Conservation (phyloP, 371 early-diverging fungal species). For the Basidiobolus meristosporus region DNA sequence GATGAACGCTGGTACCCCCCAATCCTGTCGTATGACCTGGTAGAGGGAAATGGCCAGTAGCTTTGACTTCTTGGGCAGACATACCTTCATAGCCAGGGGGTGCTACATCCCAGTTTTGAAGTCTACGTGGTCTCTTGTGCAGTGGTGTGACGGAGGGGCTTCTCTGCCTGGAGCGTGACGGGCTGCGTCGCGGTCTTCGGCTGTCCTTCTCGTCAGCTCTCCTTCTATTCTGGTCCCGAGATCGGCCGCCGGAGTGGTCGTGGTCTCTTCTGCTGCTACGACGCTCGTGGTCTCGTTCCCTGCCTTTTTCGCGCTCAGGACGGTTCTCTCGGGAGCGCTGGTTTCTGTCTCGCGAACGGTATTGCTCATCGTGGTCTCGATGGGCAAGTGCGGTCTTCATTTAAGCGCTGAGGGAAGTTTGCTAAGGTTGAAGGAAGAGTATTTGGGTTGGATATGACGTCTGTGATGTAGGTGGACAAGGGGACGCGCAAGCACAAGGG, state of each 20-base stretch:
- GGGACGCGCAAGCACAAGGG: no score
- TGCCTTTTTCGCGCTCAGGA: constrained; percentile 13
- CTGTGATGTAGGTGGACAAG: no score
- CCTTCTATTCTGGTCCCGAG: constrained; percentile 10
- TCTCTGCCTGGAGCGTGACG: neutral
- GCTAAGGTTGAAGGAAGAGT: no score
- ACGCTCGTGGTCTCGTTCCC: constrained; percentile 13
- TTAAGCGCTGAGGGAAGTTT: no score
- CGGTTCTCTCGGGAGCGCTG: constrained; percentile 13
- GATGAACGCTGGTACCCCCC: constrained; percentile 30
- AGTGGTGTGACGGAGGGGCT: constrained; percentile 44
- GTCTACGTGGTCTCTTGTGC: constrained; percentile 54
- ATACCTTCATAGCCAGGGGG: constrained; percentile 85
- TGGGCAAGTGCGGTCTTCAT: neutral
- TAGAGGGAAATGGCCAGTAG: constrained; percentile 76
- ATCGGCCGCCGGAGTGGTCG: constrained; percentile 6
- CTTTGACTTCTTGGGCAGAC: constrained; percentile 77
- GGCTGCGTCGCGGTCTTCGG: constrained; percentile 14
- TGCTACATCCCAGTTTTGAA: constrained; percentile 84
- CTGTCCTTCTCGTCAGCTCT: constrained; percentile 11
- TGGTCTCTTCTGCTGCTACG: constrained; percentile 10
- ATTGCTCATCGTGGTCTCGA: neutral
- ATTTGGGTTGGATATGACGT: no score
- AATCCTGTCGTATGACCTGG: constrained; percentile 67
- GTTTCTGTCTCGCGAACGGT: constrained; percentile 13